Conservation (phyloP, 768 basidiomycete species). For the Dacryopinax primogenitus region DNA sequence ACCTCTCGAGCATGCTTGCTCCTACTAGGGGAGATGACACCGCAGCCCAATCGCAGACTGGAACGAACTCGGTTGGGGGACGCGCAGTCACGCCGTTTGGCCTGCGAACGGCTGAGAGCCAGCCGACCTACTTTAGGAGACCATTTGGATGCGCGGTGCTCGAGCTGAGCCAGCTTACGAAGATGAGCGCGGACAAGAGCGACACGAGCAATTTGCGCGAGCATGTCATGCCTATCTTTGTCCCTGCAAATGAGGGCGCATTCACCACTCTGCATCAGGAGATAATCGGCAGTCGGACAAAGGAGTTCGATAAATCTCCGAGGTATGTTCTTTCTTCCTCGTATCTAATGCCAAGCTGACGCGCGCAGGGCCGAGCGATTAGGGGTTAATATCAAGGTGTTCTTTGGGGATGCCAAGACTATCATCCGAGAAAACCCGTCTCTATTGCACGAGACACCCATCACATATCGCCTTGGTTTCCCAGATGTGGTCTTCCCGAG, state of each 20-base stretch:
- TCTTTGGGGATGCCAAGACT: slow-evolving; percentile 64
- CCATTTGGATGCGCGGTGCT: slow-evolving; percentile 95
- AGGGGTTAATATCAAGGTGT: slow-evolving; percentile 71
- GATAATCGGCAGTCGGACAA: slow-evolving; percentile 64
- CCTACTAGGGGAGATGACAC: not conserved
- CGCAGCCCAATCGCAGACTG: not conserved
- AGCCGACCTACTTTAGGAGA: slow-evolving; percentile 45
- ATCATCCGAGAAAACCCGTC: slow-evolving; percentile 76
- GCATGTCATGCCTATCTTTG: slow-evolving; percentile 76
- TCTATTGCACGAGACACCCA: slow-evolving; percentile 64
- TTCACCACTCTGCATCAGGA: slow-evolving; percentile 95
- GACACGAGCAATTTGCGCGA: slow-evolving; percentile 59
- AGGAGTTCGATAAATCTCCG: slow-evolving; percentile 70
- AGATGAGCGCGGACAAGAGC: slow-evolving; percentile 49
- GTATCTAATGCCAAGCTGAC: slow-evolving; percentile 10
- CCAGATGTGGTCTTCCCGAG: slow-evolving; percentile 94
- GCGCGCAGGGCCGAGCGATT: slow-evolving; percentile 64
- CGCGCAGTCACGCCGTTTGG: not conserved
- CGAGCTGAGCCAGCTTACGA: slow-evolving; percentile 63
- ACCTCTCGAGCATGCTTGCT: slow-evolving; percentile 3
- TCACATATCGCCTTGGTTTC: slow-evolving; percentile 80
- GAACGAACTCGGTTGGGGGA: not conserved
- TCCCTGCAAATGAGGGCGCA: slow-evolving; percentile 65
- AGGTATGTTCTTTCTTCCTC: slow-evolving; percentile 39
- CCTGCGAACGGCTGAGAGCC: not conserved